Percentiles rank a stretch among this genome's conserved stretches.
These are phyloP conservation scores for Microdochium trichocladiopsis DNA, from an alignment of 2,329 filamentous ascomycete genomes.

Conservation along the genomic window DNA sequence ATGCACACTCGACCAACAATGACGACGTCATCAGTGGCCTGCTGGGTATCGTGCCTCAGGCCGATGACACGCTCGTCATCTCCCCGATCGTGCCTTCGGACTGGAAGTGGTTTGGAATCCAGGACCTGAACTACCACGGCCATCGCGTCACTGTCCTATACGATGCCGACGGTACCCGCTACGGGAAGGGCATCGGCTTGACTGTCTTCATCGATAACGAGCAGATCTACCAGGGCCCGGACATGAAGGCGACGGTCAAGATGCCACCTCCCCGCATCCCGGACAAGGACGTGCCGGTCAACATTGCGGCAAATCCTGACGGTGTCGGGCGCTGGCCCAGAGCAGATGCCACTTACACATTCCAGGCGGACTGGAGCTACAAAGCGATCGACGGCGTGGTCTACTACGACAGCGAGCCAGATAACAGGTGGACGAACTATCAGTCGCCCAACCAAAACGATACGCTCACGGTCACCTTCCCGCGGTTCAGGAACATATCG, in stretches of 20 bases:
- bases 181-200: constrained; percentile 24
- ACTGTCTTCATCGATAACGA: constrained; percentile 27
- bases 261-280: constrained; percentile 10
- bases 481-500: constrained; percentile 21
- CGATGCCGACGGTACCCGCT: constrained; percentile 28
- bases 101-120: constrained; percentile 31
- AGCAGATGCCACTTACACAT: constrained; percentile 26
- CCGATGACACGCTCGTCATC: constrained; percentile 27
- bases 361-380: constrained; percentile 21
- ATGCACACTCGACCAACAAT: constrained; percentile 35
- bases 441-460: constrained; percentile 22
- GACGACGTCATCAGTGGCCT: constrained; percentile 36
- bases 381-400: constrained; percentile 33
- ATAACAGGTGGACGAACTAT: constrained; percentile 32
- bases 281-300: constrained; percentile 13
- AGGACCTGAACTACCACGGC: constrained; percentile 34
- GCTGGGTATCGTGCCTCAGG: constrained; percentile 28
- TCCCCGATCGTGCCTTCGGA: constrained; percentile 28
- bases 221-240: constrained; percentile 16
- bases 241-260: constrained; percentile 6
- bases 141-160: constrained; percentile 31
- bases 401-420: constrained; percentile 27
- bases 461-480: constrained; percentile 23
- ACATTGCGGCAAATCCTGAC: constrained; percentile 31
- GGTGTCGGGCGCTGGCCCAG: constrained; percentile 21